Evolutionary conservation across 306 rosid genomes (phyloP).

Genomic region (Hippophae gyantsensis): DNA sequence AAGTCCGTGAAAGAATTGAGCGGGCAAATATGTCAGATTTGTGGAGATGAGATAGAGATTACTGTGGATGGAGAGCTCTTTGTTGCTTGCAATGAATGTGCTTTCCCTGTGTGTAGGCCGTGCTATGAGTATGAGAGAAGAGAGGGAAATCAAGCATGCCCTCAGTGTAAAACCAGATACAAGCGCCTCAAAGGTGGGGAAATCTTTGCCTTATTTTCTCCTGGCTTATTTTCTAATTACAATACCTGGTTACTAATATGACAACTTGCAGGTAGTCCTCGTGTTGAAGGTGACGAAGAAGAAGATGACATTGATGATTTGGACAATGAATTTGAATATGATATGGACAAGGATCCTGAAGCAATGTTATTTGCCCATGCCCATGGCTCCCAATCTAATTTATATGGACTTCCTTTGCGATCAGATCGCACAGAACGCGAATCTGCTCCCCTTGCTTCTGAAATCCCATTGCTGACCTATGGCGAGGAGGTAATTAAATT

Average conservation of each 20-base stretch:
- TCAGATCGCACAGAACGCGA: slow-evolving; percentile 30
- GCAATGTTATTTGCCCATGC: slow-evolving; percentile 34
- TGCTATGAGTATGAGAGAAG: slow-evolving; percentile 82
- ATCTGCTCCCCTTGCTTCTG: slow-evolving; percentile 59
- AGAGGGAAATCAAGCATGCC: slow-evolving; percentile 86
- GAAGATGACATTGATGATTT: slow-evolving; percentile 89
- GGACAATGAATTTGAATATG: slow-evolving; percentile 83
- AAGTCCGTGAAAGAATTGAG: slow-evolving; percentile 70
- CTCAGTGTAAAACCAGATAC: slow-evolving; percentile 87
- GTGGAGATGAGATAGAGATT: slow-evolving; percentile 71
- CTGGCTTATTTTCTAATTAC: slow-evolving; percentile 2
- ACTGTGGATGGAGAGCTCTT: slow-evolving; percentile 77
- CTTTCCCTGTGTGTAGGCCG: slow-evolving; percentile 82
- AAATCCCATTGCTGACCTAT: slow-evolving; percentile 74
- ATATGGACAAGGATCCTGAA: slow-evolving; percentile 30
- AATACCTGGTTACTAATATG: slow-evolving; percentile 8
- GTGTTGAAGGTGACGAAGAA: slow-evolving; percentile 95
- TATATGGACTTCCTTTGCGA: slow-evolving; percentile 22
- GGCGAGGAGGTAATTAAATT: slow-evolving; percentile 74
- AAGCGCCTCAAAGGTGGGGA: slow-evolving; percentile 76
- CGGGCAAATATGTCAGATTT: slow-evolving; percentile 80
- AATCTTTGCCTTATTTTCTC: slow-evolving; percentile 1
- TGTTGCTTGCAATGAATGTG: slow-evolving; percentile 95
- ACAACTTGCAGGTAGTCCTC: slow-evolving; percentile 61
- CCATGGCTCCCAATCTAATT: slow-evolving; percentile 38